Base-by-base conservation (phyloP, 2,329 filamentous ascomycete species). In the Talaromyces pinophilus region DNA sequence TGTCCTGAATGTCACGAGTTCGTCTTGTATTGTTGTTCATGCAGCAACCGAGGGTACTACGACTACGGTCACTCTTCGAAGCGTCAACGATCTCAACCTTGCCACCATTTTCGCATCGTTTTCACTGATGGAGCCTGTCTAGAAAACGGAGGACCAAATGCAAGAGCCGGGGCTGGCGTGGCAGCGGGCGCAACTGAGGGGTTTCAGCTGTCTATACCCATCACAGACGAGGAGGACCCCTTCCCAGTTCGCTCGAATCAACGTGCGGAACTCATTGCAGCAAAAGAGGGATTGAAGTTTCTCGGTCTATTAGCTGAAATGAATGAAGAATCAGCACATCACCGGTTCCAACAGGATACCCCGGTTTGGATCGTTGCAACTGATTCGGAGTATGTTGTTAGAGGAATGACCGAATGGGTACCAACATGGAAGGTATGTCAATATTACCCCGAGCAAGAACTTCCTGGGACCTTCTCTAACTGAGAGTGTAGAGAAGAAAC, bases 321-420 rank as follows among this genome's bases (percentile, higher is more conserved):
- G 19, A 33, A 48, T 46, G 17, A 61, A 30, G 13, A 33, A 17
- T 17, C 40, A 15, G 11, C 35, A 38, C 35, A 35, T 8, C 33
- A 35, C 33, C 8, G 35, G 35, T 13, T 11, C 22, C 28, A 48
- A 17, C 11, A 22, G 15, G 44, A 28, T 11, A 2, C 13, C 3
- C 4, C 5, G 17, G 11, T 7, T 61, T 61, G 35, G 38, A 48
- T 61, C 40, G 3, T 61, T 19, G 40, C 38, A 61, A 44, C 38
- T 46, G 40, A 48, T 61, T 48, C 59, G 35, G 28, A 61, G 13
- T 61, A 61, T 61, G 59, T 61, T 5, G 42, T 46, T n/a, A 44
- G 30, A 46, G 59, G 59, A 46, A 33, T 61, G 59, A 46, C 59
- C 11, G 38, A 61, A 61, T 61, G 40, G 59, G 19, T 61, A 22